Evolutionary conservation across 2,329 filamentous ascomycete genomes (phyloP).

Genomic region (Cordyceps militaris): DNA sequence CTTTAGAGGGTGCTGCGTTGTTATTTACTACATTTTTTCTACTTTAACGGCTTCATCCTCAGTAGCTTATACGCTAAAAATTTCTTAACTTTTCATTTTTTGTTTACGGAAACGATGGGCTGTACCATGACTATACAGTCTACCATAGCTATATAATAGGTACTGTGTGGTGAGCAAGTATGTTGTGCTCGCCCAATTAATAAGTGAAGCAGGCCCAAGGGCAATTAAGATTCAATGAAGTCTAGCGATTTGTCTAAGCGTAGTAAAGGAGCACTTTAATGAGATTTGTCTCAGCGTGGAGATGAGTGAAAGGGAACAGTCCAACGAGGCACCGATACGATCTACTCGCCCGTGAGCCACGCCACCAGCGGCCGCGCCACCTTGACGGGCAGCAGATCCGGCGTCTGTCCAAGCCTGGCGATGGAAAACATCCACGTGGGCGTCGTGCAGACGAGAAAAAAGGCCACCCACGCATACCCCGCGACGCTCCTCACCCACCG

Average conservation of each 20-base stretch:
- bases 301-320: not conserved
- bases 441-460: not conserved
- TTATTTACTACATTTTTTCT: not conserved
- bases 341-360: not conserved
- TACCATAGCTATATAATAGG: no score
- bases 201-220: conserved; percentile 4
- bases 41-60: not conserved
- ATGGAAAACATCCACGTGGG: not conserved
- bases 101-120: not conserved
- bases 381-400: not conserved
- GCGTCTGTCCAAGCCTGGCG: not conserved
- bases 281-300: not conserved
- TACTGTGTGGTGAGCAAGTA: not conserved
- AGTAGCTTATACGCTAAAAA: not conserved
- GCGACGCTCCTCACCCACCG: not conserved
- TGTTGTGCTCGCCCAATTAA: not conserved
- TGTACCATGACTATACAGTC: conserved; percentile 1
- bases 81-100: not conserved
- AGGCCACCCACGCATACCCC: conserved; percentile 2
- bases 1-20: not conserved
- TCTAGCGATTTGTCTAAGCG: not conserved
- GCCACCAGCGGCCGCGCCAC: not conserved
- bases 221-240: not conserved
- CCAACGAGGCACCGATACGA: not conserved
- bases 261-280: not conserved